Base-by-base conservation (phyloP, 75 land plant species). In the Selaginella tamariscina region DNA sequence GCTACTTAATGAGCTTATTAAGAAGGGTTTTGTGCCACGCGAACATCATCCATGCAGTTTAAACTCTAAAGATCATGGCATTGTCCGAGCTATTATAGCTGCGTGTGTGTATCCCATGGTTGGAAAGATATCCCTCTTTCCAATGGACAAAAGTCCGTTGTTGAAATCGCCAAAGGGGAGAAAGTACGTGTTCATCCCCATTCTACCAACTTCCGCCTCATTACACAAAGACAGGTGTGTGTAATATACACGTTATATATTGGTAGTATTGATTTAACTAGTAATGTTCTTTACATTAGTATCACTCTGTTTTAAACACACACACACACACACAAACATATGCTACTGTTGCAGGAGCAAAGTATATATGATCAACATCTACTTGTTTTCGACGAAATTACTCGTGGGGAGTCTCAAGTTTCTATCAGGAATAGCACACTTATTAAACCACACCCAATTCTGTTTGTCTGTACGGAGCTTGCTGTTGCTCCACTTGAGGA, bases 61-160 rank as follows among this genome's bases (percentile, higher is more conserved):
- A 27, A 94, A 94, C 81, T 83, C 96, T 31, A 68, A 71, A 27
- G 81, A 87, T 77, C 85, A 88, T 26, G 98, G 98, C 39, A 90
- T 94, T 72, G 56, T 94, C 0, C 82, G 87, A 60, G 96, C 98
- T 29, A 79, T 94, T 64, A 64, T 94, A 44, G 70, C 95, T 28
- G 83, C 98, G 30, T 88, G 91, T 57, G 56, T 81, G 63, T 94
- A 94, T 77, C 98, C 98, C 1, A 85, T 80, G 88, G 98, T 94
- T 15, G 98, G 88, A 31, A 82, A 65, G 28, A 56, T 94, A 67
- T 88, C 39, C 85, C 74, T 28, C 22, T 44, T 11, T 70, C 73
- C 55, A 73, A 64, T 68, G 70, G 73, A 29, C 72, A 66, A 66
- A 78, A 79, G 70, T 33, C 79, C 15, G 63, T 83, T 64, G 84